Percentiles rank a stretch among this genome's conserved stretches.
Conservation (phyloP, 2,329 filamentous ascomycete species). For the Dactylellina leptospora region DNA sequence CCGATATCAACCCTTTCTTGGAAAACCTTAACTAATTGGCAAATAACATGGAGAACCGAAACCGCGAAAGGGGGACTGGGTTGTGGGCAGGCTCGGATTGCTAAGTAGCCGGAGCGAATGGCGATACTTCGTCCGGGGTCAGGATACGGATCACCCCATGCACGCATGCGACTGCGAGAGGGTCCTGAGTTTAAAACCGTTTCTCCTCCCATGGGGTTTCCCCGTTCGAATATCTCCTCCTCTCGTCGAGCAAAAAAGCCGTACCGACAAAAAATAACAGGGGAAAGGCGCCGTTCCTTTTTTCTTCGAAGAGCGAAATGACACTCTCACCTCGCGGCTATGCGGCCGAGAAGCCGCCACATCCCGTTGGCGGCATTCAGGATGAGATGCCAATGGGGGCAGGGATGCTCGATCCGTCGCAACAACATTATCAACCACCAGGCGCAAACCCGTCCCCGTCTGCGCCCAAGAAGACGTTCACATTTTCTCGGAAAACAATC, state of each 20-base stretch:
- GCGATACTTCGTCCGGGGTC: too few species aligned
- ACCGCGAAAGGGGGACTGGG: too few species aligned
- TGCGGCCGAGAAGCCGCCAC: slow-evolving; percentile 18
- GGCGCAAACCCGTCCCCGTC: background rate
- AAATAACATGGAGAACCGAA: too few species aligned
- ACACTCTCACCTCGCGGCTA: slow-evolving; percentile 23
- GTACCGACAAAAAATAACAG: too few species aligned
- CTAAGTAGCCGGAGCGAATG: slow-evolving; percentile 4
- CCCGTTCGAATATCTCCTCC: background rate
- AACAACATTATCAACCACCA: slow-evolving; percentile 18
- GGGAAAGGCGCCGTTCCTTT: background rate
- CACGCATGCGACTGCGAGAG: too few species aligned
- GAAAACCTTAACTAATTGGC: too few species aligned
- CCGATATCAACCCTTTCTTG: slow-evolving; percentile 1
- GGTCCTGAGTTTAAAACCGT: slow-evolving; percentile 11
- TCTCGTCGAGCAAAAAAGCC: slow-evolving; percentile 1
- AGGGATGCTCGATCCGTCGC: slow-evolving; percentile 31
- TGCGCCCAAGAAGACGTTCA: slow-evolving; percentile 17
- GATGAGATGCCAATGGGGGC: slow-evolving; percentile 22
- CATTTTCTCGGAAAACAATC: slow-evolving; percentile 22
- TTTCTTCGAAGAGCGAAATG: background rate
- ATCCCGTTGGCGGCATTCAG: slow-evolving; percentile 32
- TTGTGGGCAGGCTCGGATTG: background rate
- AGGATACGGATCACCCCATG: too few species aligned
- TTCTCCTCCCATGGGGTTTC: background rate